Conservation (phyloP, 73 alveolate species). For the Symbiodinium pilosum region DNA sequence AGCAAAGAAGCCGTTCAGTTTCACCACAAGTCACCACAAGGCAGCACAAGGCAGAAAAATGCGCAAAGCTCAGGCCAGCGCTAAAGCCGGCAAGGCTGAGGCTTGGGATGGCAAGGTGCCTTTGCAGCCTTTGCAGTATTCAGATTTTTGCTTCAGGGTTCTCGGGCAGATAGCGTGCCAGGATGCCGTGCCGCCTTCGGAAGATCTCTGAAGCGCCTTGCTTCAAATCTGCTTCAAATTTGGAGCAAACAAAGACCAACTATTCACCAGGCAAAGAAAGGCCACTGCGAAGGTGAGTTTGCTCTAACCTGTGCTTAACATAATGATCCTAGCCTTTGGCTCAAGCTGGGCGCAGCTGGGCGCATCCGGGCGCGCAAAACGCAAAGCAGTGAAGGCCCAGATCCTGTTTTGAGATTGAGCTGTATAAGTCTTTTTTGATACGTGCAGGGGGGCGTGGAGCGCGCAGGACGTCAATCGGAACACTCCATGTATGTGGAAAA, state of each 20-base stretch:
- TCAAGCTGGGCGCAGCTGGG: background rate
- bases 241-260: background rate
- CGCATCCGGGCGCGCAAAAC: background rate
- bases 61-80: background rate
- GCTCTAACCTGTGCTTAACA: too few species aligned
- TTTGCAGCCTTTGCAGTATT: background rate
- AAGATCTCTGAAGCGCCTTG: slow-evolving; percentile 36
- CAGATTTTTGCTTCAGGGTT: background rate
- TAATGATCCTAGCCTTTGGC: too few species aligned
- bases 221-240: background rate
- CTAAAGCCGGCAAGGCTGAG: slow-evolving; percentile 37
- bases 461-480: too few species aligned
- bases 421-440: background rate
- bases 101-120: slow-evolving; percentile 89
- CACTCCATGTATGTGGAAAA: too few species aligned
- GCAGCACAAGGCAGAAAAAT: too few species aligned
- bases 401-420: background rate
- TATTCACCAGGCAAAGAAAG: too few species aligned
- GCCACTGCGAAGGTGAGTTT: too few species aligned
- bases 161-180: background rate
- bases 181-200: slow-evolving; percentile 90
- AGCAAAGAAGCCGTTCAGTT: background rate
- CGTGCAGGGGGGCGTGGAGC: too few species aligned
- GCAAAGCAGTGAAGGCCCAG: background rate
- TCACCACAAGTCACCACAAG: background rate